phyloP scores from a whole-genome alignment of 768 basidiomycete genomes.

The Panaeolus cyanescens region DNA sequence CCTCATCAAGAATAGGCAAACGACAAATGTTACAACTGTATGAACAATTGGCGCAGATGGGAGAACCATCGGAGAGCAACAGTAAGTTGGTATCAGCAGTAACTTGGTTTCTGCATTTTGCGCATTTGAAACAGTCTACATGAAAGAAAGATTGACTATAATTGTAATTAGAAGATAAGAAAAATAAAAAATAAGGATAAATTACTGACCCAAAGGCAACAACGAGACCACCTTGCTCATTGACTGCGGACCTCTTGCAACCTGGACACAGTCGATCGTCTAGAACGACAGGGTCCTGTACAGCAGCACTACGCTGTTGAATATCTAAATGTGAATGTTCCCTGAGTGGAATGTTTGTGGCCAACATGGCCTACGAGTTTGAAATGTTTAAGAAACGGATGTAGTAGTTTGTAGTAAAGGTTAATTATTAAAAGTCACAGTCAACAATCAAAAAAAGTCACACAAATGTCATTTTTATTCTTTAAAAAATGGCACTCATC shows the following conservation, averaged over 20 bases:
- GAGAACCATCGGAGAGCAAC: slow-evolving; percentile 95
- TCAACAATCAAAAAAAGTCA: slow-evolving; percentile 14
- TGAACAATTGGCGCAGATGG: slow-evolving; percentile 91
- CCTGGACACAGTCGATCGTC: slow-evolving; percentile 78
- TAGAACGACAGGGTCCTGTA: slow-evolving; percentile 27
- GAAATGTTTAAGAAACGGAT: slow-evolving; percentile 15
- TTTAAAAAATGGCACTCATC: slow-evolving; percentile 84
- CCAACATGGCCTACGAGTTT: slow-evolving; percentile 23
- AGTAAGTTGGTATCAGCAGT: slow-evolving; percentile 98
- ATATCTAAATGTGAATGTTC: slow-evolving; percentile 39
- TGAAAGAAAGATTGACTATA: slow-evolving; percentile 91
- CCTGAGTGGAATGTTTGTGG: slow-evolving; percentile 31
- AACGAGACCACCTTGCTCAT: slow-evolving; percentile 82
- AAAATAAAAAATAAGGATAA: slow-evolving; percentile 2
- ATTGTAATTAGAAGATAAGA: slow-evolving; percentile 10
- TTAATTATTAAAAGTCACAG: slow-evolving; percentile 16
- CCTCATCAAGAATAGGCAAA: slow-evolving; percentile 94
- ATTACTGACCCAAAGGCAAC: slow-evolving; percentile 90
- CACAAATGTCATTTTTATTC: slow-evolving; percentile 9
- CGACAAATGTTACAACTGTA: slow-evolving; percentile 96
- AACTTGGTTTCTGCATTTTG: slow-evolving; percentile 91
- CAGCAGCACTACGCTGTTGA: slow-evolving; percentile 17
- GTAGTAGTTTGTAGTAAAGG: slow-evolving; percentile 7
- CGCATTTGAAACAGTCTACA: slow-evolving; percentile 94
- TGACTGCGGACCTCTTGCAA: slow-evolving; percentile 79